phyloP scores from a whole-genome alignment of 129 eudicot genomes.

The Saposhnikovia divaricata region DNA sequence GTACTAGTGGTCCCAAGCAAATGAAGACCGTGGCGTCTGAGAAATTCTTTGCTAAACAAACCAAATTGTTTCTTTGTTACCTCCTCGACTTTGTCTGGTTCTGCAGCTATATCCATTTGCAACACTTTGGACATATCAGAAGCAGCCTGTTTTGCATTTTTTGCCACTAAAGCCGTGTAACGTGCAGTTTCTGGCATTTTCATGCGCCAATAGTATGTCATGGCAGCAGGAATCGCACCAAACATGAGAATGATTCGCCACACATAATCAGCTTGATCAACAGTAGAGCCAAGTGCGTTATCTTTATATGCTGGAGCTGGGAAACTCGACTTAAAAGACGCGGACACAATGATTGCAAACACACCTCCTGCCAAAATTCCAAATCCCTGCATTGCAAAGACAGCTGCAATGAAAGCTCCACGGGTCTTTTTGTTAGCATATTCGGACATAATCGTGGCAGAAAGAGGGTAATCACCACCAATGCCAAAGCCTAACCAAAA shows the following conservation, averaged over 20 bases:
- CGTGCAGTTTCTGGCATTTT: constrained; percentile 67
- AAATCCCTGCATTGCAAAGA: constrained; percentile 60
- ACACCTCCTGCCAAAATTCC: constrained; percentile 46
- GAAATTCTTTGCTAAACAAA: constrained; percentile 32
- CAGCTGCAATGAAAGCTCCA: constrained; percentile 59
- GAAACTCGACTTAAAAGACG: constrained; percentile 33
- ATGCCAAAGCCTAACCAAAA: constrained; percentile 66
- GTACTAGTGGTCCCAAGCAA: constrained; percentile 46
- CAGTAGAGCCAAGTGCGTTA: constrained; percentile 19
- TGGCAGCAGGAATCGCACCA: constrained; percentile 48
- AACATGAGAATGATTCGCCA: constrained; percentile 58
- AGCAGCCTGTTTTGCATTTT: constrained; percentile 46
- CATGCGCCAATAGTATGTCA: constrained; percentile 66
- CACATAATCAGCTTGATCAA: constrained; percentile 33
- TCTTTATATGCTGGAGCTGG: constrained; percentile 21
- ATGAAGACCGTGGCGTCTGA: constrained; percentile 45
- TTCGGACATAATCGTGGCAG: constrained; percentile 58
- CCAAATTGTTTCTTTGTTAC: constrained; percentile 30
- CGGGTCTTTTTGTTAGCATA: constrained; percentile 55
- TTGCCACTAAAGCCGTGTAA: constrained; percentile 55
- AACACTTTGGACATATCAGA: constrained; percentile 44
- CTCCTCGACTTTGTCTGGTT: constrained; percentile 25
- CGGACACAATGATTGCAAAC: constrained; percentile 26
- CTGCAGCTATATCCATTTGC: constrained; percentile 36
- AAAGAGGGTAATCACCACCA: constrained; percentile 60